Evolutionary conservation across 1,284 basidiomycete species (phyloP).

Genomic region (Filobasidium uniguttulatum): DNA sequence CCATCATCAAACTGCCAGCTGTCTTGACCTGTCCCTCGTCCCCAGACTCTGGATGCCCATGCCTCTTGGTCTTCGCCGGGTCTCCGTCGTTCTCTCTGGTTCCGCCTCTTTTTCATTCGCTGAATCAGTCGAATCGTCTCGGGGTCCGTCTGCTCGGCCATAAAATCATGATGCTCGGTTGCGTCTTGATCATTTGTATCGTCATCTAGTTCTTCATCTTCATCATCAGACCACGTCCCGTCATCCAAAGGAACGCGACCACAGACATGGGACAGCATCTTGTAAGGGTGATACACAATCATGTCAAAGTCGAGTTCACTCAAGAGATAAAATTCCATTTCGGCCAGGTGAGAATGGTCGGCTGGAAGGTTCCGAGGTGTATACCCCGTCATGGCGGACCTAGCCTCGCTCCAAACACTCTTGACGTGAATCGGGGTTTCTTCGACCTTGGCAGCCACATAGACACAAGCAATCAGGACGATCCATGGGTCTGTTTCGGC

Average conservation of each 20-base stretch:
- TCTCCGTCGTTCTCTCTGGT: conserved; percentile 12
- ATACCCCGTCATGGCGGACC: conserved; percentile 28
- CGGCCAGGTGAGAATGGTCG: conserved; percentile 81
- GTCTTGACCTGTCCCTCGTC: conserved; percentile 32
- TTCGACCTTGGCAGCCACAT: conserved; percentile 92
- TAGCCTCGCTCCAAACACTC: conserved; percentile 71
- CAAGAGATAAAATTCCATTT: conserved; percentile 98
- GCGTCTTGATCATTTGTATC: conserved; percentile 19
- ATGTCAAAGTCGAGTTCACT: conserved; percentile 94
- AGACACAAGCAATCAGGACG: conserved; percentile 83
- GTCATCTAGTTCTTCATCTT: conserved; percentile 27
- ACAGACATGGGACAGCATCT: conserved; percentile 64
- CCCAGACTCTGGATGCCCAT: conserved; percentile 27
- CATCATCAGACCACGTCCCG: conserved; percentile 18
- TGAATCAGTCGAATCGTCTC: conserved; percentile 13
- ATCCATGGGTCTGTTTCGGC: conserved; percentile 88
- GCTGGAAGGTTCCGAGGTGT: conserved; percentile 49
- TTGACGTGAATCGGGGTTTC: conserved; percentile 93
- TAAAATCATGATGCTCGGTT: conserved; percentile 17
- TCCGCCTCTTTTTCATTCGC: conserved; percentile 4
- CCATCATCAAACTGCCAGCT: conserved; percentile 40
- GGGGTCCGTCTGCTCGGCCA: conserved; percentile 5
- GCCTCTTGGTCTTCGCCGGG: conserved; percentile 25
- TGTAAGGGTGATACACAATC: conserved; percentile 85
- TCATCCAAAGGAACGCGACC: conserved; percentile 39